phyloP scores from a whole-genome alignment of 192 early-diverging fungal species.

The Coemansia erecta region DNA sequence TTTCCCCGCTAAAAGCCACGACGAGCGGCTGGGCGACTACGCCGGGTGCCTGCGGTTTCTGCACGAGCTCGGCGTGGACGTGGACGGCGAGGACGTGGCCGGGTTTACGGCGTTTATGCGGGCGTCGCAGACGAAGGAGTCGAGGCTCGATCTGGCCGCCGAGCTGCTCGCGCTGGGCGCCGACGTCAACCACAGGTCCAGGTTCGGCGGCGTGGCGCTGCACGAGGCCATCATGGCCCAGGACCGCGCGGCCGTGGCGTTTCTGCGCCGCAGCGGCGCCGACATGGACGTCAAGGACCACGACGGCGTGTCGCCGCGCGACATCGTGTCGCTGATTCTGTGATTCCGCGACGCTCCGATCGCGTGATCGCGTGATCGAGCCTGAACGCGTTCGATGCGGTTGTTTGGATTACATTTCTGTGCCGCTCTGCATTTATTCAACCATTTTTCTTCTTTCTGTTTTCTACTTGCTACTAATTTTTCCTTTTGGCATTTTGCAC shows the following conservation, averaged over 20 bases:
- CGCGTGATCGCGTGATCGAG: background rate
- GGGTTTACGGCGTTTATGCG: constrained; percentile 54
- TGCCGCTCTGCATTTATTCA: background rate
- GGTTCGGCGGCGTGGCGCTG: constrained; percentile 47
- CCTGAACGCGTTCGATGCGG: background rate
- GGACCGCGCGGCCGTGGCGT: constrained; percentile 39
- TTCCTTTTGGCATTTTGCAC: constrained; percentile 1
- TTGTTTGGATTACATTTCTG: too few species aligned
- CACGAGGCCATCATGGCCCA: constrained; percentile 51
- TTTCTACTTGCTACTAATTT: background rate
- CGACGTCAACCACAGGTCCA: constrained; percentile 36
- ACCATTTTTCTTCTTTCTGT: constrained; percentile 1
- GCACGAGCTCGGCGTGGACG: constrained; percentile 14
- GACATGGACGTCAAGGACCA: constrained; percentile 42
- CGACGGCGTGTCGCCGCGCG: constrained; percentile 47
- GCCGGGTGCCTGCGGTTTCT: constrained; percentile 27
- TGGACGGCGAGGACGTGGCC: constrained; percentile 37
- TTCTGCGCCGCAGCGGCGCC: constrained; percentile 38
- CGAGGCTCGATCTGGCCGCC: constrained; percentile 34
- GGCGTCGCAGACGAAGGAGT: constrained; percentile 39
- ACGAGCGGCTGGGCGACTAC: constrained; percentile 13
- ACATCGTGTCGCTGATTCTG: constrained; percentile 41
- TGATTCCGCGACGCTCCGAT: too few species aligned
- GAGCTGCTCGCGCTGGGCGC: constrained; percentile 42
- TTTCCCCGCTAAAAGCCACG: constrained; percentile 7